Evolutionary conservation across 2,329 filamentous ascomycete genomes (phyloP).

Genomic region (Hysterium pulicare): DNA sequence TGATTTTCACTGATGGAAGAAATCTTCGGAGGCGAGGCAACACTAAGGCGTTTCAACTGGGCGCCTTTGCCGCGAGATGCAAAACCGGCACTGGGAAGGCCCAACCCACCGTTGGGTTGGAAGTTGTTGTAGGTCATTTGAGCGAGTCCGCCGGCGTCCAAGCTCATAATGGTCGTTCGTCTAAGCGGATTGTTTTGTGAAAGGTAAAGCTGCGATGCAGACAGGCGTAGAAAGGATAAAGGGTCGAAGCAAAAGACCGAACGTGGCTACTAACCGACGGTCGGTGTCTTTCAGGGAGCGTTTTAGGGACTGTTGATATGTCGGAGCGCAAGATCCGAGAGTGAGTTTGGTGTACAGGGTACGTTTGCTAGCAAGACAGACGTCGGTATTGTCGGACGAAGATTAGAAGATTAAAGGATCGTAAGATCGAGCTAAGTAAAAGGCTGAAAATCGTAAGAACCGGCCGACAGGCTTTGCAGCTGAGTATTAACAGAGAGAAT

Average conservation of each 20-base stretch:
- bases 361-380: conserved; percentile 19
- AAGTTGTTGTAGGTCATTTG: conserved; percentile 89
- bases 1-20: conserved; percentile 64
- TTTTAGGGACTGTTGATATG: conserved; percentile 10
- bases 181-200: conserved; percentile 19
- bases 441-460: conserved; percentile 27
- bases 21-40: conserved; percentile 71
- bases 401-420: conserved; percentile 42
- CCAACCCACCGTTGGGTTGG: conserved; percentile 63
- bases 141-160: conserved; percentile 99
- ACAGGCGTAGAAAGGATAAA: conserved; percentile 26
- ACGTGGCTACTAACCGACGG: conserved; percentile 11
- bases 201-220: conserved; percentile 28
- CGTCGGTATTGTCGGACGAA: conserved; percentile 15
- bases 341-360: conserved; percentile 14
- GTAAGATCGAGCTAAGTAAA: conserved; percentile 31
- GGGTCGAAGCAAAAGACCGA: conserved; percentile 26
- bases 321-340: conserved; percentile 9
- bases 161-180: conserved; percentile 45
- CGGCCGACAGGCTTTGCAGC: conserved; percentile 36
- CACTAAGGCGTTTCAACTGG: conserved; percentile 80
- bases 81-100: conserved; percentile 74
- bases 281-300: conserved; percentile 20
- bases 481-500: conserved; percentile 15
- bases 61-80: conserved; percentile 81